These are phyloP conservation scores for Fusarium proliferatum DNA, from an alignment of 2,329 filamentous ascomycete species.

Conservation along the genomic window DNA sequence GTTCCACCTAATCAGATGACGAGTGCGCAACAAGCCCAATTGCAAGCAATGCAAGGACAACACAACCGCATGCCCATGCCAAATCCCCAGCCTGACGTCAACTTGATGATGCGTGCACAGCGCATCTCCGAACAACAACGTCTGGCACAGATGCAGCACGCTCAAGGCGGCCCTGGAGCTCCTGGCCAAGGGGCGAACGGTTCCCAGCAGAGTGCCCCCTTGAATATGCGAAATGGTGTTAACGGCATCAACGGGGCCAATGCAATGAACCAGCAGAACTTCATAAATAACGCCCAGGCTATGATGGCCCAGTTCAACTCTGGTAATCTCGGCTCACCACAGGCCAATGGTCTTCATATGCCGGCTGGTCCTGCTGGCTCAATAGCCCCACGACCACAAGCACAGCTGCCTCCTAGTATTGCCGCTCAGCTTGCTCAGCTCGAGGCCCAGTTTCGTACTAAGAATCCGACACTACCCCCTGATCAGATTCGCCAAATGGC, in stretches of 20 bases:
- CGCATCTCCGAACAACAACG: conserved; percentile 75
- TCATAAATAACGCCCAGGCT: conserved; percentile 63
- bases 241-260: conserved; percentile 51
- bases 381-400: conserved; percentile 54
- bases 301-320: conserved; percentile 63
- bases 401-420: conserved; percentile 60
- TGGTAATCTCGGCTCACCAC: conserved; percentile 56
- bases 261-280: conserved; percentile 63
- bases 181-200: conserved; percentile 45
- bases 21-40: conserved; percentile 75
- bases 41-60: conserved; percentile 69
- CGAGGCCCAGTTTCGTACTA: conserved; percentile 62
- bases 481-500: conserved; percentile 64
- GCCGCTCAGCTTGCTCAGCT: conserved; percentile 62
- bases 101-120: conserved; percentile 71
- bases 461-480: conserved; percentile 62
- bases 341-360: conserved; percentile 60
- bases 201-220: conserved; percentile 56
- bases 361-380: conserved; percentile 58
- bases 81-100: conserved; percentile 59
- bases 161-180: conserved; percentile 49
- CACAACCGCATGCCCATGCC: conserved; percentile 69
- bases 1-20: conserved; percentile 70
- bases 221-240: conserved; percentile 53
- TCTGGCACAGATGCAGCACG: conserved; percentile 61